Conservation (phyloP, 2,329 filamentous ascomycete genomes). For the Byssothecium circinans region DNA sequence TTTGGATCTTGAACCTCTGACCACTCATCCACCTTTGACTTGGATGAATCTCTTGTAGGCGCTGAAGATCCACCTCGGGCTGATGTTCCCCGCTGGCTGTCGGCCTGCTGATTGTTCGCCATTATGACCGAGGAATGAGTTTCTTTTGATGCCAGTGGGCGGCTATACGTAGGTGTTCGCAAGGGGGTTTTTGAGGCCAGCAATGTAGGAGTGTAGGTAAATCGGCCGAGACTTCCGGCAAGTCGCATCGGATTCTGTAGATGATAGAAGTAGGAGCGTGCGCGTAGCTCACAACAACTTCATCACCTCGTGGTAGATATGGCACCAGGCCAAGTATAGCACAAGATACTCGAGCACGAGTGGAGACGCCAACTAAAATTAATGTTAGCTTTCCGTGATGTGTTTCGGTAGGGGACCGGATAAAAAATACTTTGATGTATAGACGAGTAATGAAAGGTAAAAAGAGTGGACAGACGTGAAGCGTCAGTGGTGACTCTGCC, state of each 20-base stretch:
- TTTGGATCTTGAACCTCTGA: constrained; percentile 68
- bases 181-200: neutral
- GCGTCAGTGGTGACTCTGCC: constrained; percentile 13
- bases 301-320: constrained; percentile 18
- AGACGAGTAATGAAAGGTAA: constrained; percentile 8
- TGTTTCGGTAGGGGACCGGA: constrained; percentile 16
- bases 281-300: constrained; percentile 14
- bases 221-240: constrained; percentile 1
- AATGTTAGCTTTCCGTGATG: no score
- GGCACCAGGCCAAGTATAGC: constrained; percentile 27
- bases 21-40: constrained; percentile 62
- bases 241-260: constrained; percentile 9
- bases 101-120: constrained; percentile 23
- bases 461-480: constrained; percentile 14
- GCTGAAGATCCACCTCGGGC: constrained; percentile 17
- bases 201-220: neutral
- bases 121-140: constrained; percentile 12
- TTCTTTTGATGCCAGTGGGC: neutral
- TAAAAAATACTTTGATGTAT: constrained; percentile 9
- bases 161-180: neutral
- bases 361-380: constrained; percentile 15
- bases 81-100: constrained; percentile 18
- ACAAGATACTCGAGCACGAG: constrained; percentile 15
- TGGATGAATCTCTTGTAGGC: constrained; percentile 19
- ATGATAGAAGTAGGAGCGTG: constrained; percentile 8